Evolutionary conservation across 805 yeast genomes (phyloP).

Genomic region (Naumovozyma baii): DNA sequence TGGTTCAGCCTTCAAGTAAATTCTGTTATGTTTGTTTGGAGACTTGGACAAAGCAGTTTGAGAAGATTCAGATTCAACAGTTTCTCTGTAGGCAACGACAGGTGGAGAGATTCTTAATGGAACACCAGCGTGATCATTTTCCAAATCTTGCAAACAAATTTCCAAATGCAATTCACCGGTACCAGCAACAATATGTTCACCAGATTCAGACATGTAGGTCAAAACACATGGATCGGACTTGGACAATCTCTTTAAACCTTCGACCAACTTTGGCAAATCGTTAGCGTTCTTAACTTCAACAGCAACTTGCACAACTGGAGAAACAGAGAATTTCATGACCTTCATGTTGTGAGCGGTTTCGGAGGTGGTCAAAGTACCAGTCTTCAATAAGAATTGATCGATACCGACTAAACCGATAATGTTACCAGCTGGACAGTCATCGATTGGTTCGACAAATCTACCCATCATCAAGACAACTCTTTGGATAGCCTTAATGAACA

Average conservation of each 20-base stretch:
- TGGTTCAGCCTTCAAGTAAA: slow-evolving; percentile 96
- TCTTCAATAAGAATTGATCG: slow-evolving; percentile 98
- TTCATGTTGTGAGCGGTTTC: slow-evolving; percentile 98
- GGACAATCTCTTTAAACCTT: slow-evolving; percentile 99
- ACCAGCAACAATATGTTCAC: slow-evolving; percentile 99
- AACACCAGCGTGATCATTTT: slow-evolving; percentile 98
- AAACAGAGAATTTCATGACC: slow-evolving; percentile 99
- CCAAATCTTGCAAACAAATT: slow-evolving; percentile 91
- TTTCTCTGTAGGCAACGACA: slow-evolving; percentile 97
- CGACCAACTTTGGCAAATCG: slow-evolving; percentile 98
- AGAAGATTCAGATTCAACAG: slow-evolving; percentile 87
- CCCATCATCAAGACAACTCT: slow-evolving; percentile 99
- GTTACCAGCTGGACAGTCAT: slow-evolving; percentile 99
- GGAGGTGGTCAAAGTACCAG: slow-evolving; percentile 96
- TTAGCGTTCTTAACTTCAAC: slow-evolving; percentile 99
- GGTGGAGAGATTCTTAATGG: slow-evolving; percentile 98
- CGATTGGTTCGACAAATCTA: slow-evolving; percentile 94
- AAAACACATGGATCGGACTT: slow-evolving; percentile 99
- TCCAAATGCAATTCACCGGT: slow-evolving; percentile 99
- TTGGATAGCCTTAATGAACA: slow-evolving; percentile 94
- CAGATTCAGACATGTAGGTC: slow-evolving; percentile 78
- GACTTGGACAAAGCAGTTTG: slow-evolving; percentile 97
- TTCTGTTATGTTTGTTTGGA: slow-evolving; percentile 99
- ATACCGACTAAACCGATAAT: slow-evolving; percentile 99
- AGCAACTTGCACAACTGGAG: slow-evolving; percentile 99